These are phyloP conservation scores for Euphorbia neoarborescens DNA, from an alignment of 441 rosid species.

Conservation along the genomic window DNA sequence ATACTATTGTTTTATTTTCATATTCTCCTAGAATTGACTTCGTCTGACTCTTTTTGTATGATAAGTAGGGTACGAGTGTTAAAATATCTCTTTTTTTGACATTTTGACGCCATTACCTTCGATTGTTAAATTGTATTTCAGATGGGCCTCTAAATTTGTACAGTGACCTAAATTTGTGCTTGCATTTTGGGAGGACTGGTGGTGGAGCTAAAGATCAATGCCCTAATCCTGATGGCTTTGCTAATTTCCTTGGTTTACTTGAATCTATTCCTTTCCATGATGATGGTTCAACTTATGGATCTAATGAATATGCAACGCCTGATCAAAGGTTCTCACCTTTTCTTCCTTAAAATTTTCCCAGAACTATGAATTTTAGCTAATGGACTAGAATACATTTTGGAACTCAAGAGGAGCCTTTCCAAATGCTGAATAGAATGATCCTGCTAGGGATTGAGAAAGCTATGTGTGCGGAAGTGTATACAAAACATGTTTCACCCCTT, in stretches of 20 bases:
- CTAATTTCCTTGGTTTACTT: conserved; percentile 73
- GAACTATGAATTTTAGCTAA: background rate
- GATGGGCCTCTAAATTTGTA: conserved; percentile 46
- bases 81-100: background rate
- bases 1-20: background rate
- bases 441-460: conserved; percentile 6
- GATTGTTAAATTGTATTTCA: conserved; percentile 18
- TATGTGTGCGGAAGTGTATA: background rate
- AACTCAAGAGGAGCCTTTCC: background rate
- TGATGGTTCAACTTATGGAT: conserved; percentile 49
- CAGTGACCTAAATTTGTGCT: conserved; percentile 46
- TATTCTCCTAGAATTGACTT: background rate
- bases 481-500: background rate
- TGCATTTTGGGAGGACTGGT: conserved; percentile 42
- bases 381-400: conserved; percentile 5
- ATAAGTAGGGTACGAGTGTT: background rate
- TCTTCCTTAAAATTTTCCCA: conserved; percentile 14
- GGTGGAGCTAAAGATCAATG: conserved; percentile 64
- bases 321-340: conserved; percentile 51
- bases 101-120: background rate
- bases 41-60: background rate
- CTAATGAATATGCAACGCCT: conserved; percentile 48
- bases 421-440: background rate
- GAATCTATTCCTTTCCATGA: conserved; percentile 78
- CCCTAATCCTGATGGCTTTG: conserved; percentile 60